A percentile compares a stretch with the other conserved stretches of the same genome.
phyloP scores from a whole-genome alignment of 2,329 filamentous ascomycete genomes.

The Teratosphaeria nubilosa region DNA sequence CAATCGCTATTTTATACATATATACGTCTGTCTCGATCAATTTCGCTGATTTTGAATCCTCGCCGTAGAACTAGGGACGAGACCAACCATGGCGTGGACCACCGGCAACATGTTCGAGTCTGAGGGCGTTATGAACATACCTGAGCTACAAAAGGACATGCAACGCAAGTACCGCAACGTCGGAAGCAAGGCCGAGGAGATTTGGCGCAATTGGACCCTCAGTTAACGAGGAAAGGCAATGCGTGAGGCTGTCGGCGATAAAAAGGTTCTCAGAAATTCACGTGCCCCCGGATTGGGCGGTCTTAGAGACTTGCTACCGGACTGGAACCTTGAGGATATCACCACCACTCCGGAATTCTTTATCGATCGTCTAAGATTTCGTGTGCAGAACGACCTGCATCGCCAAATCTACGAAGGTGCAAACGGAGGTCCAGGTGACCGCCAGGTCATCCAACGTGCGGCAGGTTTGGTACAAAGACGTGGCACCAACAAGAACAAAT shows the following conservation, averaged over 20 bases:
- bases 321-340: neutral
- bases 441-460: neutral
- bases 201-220: neutral
- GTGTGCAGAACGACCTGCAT: neutral
- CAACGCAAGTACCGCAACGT: neutral
- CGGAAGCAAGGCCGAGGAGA: neutral
- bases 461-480: neutral
- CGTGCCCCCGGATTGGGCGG: neutral
- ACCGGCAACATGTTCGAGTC: neutral
- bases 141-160: neutral
- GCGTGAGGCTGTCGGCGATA: neutral
- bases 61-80: neutral
- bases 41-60: too few species aligned
- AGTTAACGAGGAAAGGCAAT: neutral
- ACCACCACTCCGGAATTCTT: neutral
- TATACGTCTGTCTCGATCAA: too few species aligned
- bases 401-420: neutral
- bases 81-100: neutral
- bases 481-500: neutral
- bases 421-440: neutral
- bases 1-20: neutral
- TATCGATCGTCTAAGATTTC: neutral
- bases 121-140: neutral
- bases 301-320: neutral
- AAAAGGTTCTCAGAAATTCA: neutral